Evolutionary conservation across 768 basidiomycete genomes (phyloP).

Genomic region (Flagelloscypha sp.): DNA sequence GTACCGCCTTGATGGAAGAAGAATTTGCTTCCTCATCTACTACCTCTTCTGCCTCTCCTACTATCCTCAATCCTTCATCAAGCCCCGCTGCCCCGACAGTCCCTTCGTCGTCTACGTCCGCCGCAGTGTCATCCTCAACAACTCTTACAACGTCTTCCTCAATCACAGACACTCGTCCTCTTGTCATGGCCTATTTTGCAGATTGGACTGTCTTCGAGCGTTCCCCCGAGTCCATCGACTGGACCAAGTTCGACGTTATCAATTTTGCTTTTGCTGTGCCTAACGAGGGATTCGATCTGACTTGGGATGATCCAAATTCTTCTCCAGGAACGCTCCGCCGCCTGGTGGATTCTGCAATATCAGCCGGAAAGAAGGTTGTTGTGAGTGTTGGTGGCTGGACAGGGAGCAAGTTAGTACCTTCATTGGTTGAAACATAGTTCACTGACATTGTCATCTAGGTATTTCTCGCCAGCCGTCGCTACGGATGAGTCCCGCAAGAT

Average conservation of each 20-base stretch:
- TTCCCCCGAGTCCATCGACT: conserved; percentile 51
- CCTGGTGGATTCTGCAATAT: conserved; percentile 46
- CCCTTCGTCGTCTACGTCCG: no score
- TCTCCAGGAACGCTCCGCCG: conserved; percentile 42
- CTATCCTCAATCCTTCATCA: no score
- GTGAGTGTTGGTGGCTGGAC: conserved; percentile 69
- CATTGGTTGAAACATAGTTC: background rate
- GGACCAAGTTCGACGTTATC: conserved; percentile 45
- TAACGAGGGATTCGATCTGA: conserved; percentile 30
- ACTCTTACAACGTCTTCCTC: no score
- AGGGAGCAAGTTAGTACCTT: conserved; percentile 40
- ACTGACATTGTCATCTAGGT: conserved; percentile 21
- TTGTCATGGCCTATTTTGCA: conserved; percentile 49
- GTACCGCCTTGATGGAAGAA: no score
- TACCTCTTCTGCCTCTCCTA: no score
- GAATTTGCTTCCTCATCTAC: no score
- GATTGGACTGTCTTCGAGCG: conserved; percentile 50
- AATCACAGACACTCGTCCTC: conserved; percentile 18
- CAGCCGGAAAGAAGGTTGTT: conserved; percentile 40
- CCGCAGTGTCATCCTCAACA: no score
- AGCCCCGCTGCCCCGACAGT: no score
- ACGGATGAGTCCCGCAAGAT: conserved; percentile 28
- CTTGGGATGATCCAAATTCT: conserved; percentile 40
- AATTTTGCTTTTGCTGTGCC: conserved; percentile 68
- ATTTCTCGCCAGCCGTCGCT: conserved; percentile 53